These are phyloP conservation scores for Wickerhamiella pararugosa DNA, from an alignment of 1,139 yeast species.

Conservation along the genomic window DNA sequence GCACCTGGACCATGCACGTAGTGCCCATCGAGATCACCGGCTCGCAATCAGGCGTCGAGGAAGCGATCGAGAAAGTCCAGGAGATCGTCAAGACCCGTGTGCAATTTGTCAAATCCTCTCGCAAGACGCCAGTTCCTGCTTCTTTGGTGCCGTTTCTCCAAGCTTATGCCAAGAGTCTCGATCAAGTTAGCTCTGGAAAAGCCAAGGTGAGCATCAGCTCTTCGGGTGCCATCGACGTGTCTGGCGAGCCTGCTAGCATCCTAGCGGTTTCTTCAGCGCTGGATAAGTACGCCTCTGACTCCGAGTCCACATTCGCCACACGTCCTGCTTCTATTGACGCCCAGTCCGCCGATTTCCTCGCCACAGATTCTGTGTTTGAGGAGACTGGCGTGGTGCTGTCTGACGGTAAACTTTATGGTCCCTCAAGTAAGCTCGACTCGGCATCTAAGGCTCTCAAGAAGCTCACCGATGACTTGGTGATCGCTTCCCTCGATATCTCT, in stretches of 20 bases:
- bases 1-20: conserved; percentile 36
- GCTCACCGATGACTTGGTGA: conserved; percentile 6
- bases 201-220: neutral
- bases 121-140: conserved; percentile 1
- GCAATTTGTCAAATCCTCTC: conserved; percentile 5
- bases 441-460: conserved; percentile 16
- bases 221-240: conserved; percentile 14
- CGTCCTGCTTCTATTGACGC: neutral
- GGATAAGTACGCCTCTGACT: conserved; percentile 4
- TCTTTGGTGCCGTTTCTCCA: conserved; percentile 1
- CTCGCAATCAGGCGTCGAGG: conserved; percentile 67
- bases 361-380: conserved; percentile 8
- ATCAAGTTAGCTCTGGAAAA: neutral
- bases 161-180: neutral
- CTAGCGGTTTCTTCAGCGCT: conserved; percentile 23
- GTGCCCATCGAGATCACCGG: conserved; percentile 61
- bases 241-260: conserved; percentile 25
- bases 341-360: conserved; percentile 3
- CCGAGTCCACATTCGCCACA: conserved; percentile 5
- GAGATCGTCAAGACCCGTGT: conserved; percentile 62
- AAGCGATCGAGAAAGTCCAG: conserved; percentile 56
- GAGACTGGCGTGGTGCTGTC: conserved; percentile 9
- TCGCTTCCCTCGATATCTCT: conserved; percentile 11
- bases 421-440: conserved; percentile 7
- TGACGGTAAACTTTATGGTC: conserved; percentile 11